Conservation (phyloP, 257 asterid species). For the Fraxinus excelsior region DNA sequence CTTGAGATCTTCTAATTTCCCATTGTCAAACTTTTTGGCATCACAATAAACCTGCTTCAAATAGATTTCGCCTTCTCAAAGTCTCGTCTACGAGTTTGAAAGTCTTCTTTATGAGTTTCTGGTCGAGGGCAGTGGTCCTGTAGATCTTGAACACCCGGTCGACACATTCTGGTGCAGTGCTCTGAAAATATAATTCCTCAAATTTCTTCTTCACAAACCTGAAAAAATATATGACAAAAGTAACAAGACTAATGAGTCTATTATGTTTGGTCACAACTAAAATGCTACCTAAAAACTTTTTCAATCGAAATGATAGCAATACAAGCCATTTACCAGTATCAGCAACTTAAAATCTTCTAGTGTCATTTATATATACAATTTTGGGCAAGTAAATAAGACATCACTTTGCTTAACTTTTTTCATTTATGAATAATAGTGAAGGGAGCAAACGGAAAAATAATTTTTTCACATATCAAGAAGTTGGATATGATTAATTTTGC, state of each 20-base stretch:
- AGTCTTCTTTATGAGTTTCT: constrained; percentile 97
- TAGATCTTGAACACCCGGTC: constrained; percentile 96
- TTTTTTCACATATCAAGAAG: neutral
- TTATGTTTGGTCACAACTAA: neutral
- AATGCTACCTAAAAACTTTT: neutral
- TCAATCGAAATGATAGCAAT: neutral
- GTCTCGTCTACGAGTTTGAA: constrained; percentile 98
- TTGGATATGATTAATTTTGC: neutral
- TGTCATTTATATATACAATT: neutral
- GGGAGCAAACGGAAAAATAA: neutral
- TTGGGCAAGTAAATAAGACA: neutral
- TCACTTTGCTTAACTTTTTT: neutral
- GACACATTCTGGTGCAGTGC: constrained; percentile 90
- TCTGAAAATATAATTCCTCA: constrained; percentile 92
- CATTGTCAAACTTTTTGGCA: constrained; percentile 13
- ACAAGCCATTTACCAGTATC: neutral
- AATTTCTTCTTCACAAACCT: constrained; percentile 98
- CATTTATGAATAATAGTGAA: neutral
- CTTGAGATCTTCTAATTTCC: neutral
- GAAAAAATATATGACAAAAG: neutral
- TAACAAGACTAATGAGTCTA: neutral
- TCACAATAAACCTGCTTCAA: constrained; percentile 94
- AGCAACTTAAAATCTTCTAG: neutral
- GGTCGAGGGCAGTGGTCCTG: constrained; percentile 94
- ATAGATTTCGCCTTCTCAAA: constrained; percentile 86